These are phyloP conservation scores for Coemansia sp. DNA, from an alignment of 192 early-diverging fungal genomes.

Conservation along the genomic window DNA sequence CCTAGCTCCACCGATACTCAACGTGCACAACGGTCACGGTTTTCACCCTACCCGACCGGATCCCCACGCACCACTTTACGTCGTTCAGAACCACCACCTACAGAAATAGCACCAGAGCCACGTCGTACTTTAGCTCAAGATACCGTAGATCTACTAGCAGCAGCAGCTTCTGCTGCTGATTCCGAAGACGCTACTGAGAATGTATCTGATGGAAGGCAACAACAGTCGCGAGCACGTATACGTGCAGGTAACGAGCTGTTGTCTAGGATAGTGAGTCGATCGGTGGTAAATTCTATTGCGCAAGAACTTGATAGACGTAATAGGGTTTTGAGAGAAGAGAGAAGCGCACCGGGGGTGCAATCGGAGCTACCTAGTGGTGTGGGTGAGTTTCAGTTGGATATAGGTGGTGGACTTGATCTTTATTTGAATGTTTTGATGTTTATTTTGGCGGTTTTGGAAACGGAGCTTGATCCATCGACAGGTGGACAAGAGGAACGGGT, in stretches of 20 bases:
- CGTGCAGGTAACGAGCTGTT: conserved; percentile 34
- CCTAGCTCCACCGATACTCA: neutral
- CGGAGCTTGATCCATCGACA: neutral
- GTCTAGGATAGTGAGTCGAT: conserved; percentile 39
- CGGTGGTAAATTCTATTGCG: conserved; percentile 30
- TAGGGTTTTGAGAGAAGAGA: neutral
- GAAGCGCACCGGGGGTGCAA: neutral
- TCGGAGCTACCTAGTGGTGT: neutral
- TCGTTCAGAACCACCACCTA: neutral
- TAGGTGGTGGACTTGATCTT: conserved; percentile 4
- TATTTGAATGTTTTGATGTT: conserved; percentile 16
- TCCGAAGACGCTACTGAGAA: neutral
- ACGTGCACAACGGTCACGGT: conserved; percentile 14
- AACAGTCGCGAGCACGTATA: neutral
- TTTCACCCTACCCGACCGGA: conserved; percentile 25
- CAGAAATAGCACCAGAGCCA: neutral
- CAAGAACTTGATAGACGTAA: conserved; percentile 33
- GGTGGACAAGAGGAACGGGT: no score
- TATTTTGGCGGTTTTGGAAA: conserved; percentile 22
- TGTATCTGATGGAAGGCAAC: no score
- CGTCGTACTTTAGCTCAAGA: no score
- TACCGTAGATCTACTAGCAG: neutral
- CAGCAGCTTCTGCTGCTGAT: neutral
- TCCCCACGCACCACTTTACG: neutral
- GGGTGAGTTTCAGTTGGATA: conserved; percentile 12